Evolutionary conservation across 1,284 basidiomycete genomes (phyloP), one percentile per base, ranked within the genome.

Genomic region (Apiotrichum akiyoshidainum): DNA sequence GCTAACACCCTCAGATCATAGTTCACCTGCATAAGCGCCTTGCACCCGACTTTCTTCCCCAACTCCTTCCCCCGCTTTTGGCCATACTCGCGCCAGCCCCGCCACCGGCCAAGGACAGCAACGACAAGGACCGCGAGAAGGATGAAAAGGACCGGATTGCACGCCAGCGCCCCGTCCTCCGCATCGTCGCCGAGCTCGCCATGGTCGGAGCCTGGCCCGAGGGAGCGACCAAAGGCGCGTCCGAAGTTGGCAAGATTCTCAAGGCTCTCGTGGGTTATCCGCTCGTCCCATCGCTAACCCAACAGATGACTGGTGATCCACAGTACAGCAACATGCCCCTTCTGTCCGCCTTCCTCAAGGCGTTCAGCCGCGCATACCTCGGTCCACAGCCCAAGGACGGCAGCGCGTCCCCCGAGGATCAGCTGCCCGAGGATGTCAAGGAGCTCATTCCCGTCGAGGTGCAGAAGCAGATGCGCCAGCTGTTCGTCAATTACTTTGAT

Each of bases 401-500:
- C 17, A 46, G 14, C 1, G 7, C 31, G 5, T 39, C 45, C 16
- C 5, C 31, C 26, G 46, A 55, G 10, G 58, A 53, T 0, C 46
- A 47, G 10, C 53, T 70, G 1, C 57, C 73, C 1, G 86, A 87
- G 67, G 83, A 82, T 31, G 84, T 87, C 16, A 65, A 70, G 41
- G 89, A 90, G 68, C 80, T 94, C 8, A 84, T 97, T 7, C 87
- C 92, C 66, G 84, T 84, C 61, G 90, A 92, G 42, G 85, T 89
- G 58, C 86, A 91, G 52, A 88, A 89, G 68, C 86, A 90, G 54
- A 95, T 98, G 80, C 89, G 88, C 75, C 87, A 89, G 66, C 89
- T 97, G 83, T 92, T 94, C 67, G 88, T 91, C 74, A 87, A 87
- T 1, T 99, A 98, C 75, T 98, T 94, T 69, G 90, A 93, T 16